Base-by-base conservation (phyloP, 2,329 filamentous ascomycete genomes). In the Balansia obtecta region DNA sequence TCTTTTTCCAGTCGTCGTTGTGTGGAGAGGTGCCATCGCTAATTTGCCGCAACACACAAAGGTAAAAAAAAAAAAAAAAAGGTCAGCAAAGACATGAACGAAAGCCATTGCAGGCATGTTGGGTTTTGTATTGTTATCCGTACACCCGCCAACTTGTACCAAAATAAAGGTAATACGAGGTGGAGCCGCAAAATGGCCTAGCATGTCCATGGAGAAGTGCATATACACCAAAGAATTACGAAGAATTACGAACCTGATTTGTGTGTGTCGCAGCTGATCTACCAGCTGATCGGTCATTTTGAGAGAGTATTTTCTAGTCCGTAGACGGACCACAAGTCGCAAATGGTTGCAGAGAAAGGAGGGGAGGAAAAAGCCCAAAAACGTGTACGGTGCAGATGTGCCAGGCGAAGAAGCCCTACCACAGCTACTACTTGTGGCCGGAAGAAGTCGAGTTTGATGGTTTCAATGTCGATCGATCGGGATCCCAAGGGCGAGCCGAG, bases 1-100 rank as follows among this genome's bases (percentile, higher is more conserved):
- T 79, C 62, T 82, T 77, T 70, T 86, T 87, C 86, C 86, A 91
- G 63, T 88, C 81, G 32, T 80, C 78, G 48, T 56, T 63, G 48
- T 56, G 58, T 54, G 73, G 66, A 60, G 69, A 64, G 56, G 70
- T 57, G 59, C 67, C 70, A 62, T 80, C 74, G 64, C 71, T 74
- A 60, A n/a, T 58, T 32, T 13, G 22, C 4, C 12, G 3, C n/a
- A 34, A 38, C 13, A 6, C n/a, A n/a, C n/a, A n/a, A n/a, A n/a
- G n/a, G n/a, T n/a, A n/a, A n/a, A n/a, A n/a, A n/a, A n/a, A n/a
- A n/a, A 18, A 20, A 27, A 32, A 27, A 9, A 9, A n/a, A 41
- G 11, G 49, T 53, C 46, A 53, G 49, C 18, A 47, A 44, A 7
- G 8, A 13, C 18, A 46, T 11, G n/a, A 30, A 41, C 32, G 27